Conservation (phyloP, 2,329 filamentous ascomycete species). For the Aspergillus texensis region DNA sequence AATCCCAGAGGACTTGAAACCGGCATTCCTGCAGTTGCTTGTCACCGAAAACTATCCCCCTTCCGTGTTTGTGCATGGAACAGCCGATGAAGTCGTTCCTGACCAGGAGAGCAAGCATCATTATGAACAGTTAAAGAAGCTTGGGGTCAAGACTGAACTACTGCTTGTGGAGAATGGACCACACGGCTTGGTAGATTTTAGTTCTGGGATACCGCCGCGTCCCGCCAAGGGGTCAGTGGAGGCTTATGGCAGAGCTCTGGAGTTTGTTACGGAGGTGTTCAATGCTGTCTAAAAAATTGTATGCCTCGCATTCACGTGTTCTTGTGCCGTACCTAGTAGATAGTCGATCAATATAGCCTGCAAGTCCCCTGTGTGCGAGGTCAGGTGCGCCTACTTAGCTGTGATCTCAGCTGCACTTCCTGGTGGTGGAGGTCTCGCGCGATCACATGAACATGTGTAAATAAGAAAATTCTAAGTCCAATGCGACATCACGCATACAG, state of each 20-base stretch:
- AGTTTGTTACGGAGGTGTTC: slow-evolving; percentile 21
- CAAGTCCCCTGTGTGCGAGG: no score
- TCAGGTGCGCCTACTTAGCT: no score
- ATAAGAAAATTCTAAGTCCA: no score
- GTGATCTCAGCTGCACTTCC: no score
- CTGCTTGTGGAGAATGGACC: slow-evolving; percentile 19
- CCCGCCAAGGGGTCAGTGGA: slow-evolving; percentile 7
- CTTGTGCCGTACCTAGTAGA: background rate
- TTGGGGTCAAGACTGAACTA: slow-evolving; percentile 20
- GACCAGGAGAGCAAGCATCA: slow-evolving; percentile 22
- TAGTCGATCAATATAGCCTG: background rate
- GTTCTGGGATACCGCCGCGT: slow-evolving; percentile 4
- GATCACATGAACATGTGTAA: background rate
- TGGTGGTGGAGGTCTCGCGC: background rate
- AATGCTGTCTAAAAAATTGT: background rate
- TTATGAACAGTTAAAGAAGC: slow-evolving; percentile 16
- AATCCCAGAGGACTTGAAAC: slow-evolving; percentile 18
- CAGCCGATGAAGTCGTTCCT: slow-evolving; percentile 25
- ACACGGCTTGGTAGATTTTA: slow-evolving; percentile 20
- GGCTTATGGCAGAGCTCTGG: slow-evolving; percentile 21
- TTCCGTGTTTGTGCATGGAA: slow-evolving; percentile 25
- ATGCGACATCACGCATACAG: background rate
- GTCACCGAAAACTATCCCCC: slow-evolving; percentile 21
- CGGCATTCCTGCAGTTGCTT: slow-evolving; percentile 20
- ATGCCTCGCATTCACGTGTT: background rate